phyloP scores from a whole-genome alignment of 805 yeast species.

The Vanderwaltozyma tropicalis region DNA sequence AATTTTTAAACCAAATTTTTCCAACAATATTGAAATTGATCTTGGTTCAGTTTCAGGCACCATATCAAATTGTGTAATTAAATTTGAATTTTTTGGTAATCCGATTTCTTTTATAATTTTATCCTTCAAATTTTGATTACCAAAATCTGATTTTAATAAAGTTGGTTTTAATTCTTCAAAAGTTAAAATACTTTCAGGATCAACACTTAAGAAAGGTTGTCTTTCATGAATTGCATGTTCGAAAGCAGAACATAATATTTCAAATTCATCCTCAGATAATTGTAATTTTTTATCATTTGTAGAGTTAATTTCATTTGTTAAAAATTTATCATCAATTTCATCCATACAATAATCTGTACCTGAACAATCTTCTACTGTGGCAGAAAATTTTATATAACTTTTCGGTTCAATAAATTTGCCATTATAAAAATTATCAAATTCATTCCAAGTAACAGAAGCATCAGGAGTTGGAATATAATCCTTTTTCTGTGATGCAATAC shows the following conservation, averaged over 20 bases:
- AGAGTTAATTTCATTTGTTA: constrained; percentile 32
- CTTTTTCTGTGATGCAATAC: constrained; percentile 28
- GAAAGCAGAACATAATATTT: constrained; percentile 58
- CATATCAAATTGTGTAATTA: constrained; percentile 44
- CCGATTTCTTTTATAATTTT: constrained; percentile 46
- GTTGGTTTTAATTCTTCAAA: constrained; percentile 57
- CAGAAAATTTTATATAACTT: constrained; percentile 76
- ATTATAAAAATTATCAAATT: constrained; percentile 59
- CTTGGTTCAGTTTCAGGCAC: constrained; percentile 32
- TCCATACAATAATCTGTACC: constrained; percentile 86
- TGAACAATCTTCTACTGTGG: constrained; percentile 90
- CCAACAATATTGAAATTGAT: constrained; percentile 39
- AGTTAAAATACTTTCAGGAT: constrained; percentile 63
- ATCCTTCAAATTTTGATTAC: constrained; percentile 45
- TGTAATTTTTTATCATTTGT: constrained; percentile 10
- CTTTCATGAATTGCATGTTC: constrained; percentile 67
- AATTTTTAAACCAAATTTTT: constrained; percentile 50
- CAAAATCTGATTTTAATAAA: constrained; percentile 33
- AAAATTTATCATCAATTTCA: constrained; percentile 69
- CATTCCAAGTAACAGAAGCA: constrained; percentile 76
- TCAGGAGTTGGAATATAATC: constrained; percentile 91
- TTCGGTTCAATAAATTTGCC: constrained; percentile 63
- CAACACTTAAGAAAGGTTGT: constrained; percentile 83
- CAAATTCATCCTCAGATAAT: constrained; percentile 80
- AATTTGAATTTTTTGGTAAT: constrained; percentile 34